Evolutionary conservation across 768 basidiomycete genomes (phyloP), one percentile per base, ranked within the genome.

Genomic region (Imleria badia): DNA sequence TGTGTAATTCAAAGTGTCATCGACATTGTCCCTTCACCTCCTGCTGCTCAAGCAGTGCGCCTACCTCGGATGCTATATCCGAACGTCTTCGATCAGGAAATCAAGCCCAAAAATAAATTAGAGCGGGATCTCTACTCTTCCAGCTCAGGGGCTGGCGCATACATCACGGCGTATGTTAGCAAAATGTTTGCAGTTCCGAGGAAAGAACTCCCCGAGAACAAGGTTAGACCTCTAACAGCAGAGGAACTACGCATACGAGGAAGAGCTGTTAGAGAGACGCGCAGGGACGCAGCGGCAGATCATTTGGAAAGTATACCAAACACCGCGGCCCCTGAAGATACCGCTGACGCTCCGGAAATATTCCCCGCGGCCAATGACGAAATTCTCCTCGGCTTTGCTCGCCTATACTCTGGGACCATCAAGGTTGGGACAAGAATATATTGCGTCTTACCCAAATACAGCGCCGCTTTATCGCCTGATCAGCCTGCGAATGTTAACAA

Each of bases 141-240:
- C 40, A 82, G 83, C 49, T 78, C 81, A 2, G 76, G 64, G 2
- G 59, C 80, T 2, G 76, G 78, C 7, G 85, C 87, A 0, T 82
- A 73, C 52, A 77, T 94, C 13, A 82, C 86, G 15, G 96, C 87
- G 7, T 97, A 94, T 70, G 89, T 98, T 44, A 96, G 92, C 79
- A 99, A 98, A 72, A 99, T 98, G 96, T 98, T 98, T 65, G 94
- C 94, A 1, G 87, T 98, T 0, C 73, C 84, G n/a, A 73, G 71
- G 20, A 82, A 82, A 51, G 89, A 94, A 45, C 75, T 99, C 22
- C 96, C 96, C 0, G 90, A 94, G 66, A 86, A 89, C 70, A 92
- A 91, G 72, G 84, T 84, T 65, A 86, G 78, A 61, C 76, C 81
- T 17, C 63, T 91, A 44, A 91, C 88, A 0, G 88, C 90, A 0